These are phyloP conservation scores for Ogataea minuta DNA, from an alignment of 805 yeast genomes.

Conservation along the genomic window DNA sequence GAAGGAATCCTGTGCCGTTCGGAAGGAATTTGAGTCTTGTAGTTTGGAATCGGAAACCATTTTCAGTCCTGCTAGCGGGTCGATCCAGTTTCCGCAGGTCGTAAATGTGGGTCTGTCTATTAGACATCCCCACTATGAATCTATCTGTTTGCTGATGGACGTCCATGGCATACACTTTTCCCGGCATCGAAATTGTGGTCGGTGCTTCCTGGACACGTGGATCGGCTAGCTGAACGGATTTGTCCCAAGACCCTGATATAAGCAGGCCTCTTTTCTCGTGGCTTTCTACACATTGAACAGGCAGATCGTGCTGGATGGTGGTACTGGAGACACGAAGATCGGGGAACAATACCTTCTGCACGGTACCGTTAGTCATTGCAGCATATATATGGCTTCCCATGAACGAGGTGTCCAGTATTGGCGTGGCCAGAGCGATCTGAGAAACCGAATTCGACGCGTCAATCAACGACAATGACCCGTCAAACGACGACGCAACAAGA, in stretches of 20 bases:
- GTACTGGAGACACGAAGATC: constrained; percentile 1
- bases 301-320: constrained; percentile 34
- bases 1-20: constrained; percentile 56
- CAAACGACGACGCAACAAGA: constrained; percentile 15
- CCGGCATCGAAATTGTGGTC: constrained; percentile 31
- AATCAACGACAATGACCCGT: constrained; percentile 15
- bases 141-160: constrained; percentile 34
- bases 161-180: constrained; percentile 66
- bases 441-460: constrained; percentile 3
- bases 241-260: constrained; percentile 65
- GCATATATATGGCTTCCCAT: constrained; percentile 10
- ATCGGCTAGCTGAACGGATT: constrained; percentile 48
- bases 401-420: constrained; percentile 13
- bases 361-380: constrained; percentile 56
- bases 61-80: constrained; percentile 12
- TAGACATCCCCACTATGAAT: constrained; percentile 50
- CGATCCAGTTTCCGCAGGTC: constrained; percentile 35
- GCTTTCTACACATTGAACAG: constrained; percentile 38
- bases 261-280: constrained; percentile 34
- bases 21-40: constrained; percentile 57
- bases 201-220: constrained; percentile 28
- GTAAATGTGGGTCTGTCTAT: constrained; percentile 53
- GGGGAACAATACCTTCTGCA: constrained; percentile 38
- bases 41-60: constrained; percentile 52
- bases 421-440: constrained; percentile 10